A percentile compares a stretch with the other conserved stretches of the same genome.
Conservation (phyloP, 2,329 filamentous ascomycete species). For the Metarhizium album region DNA sequence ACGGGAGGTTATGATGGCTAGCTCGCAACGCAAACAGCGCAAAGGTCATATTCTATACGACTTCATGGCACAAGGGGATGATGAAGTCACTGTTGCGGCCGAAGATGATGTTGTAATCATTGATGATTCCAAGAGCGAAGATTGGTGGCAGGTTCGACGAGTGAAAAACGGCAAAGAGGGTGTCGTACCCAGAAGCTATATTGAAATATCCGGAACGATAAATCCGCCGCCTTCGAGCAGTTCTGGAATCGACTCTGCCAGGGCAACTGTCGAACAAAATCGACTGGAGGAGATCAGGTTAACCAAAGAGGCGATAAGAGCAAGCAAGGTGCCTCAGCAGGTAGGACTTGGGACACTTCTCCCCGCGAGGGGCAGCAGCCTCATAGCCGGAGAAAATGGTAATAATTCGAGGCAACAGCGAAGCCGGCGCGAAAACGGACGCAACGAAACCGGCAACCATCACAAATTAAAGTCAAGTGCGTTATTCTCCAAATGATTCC, state of each 20-base stretch:
- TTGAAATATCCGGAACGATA: constrained; percentile 70
- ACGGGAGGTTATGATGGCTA: constrained; percentile 75
- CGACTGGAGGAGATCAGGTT: constrained; percentile 71
- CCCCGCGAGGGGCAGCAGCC: constrained; percentile 70
- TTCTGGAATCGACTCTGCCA: constrained; percentile 38
- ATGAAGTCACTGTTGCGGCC: constrained; percentile 84
- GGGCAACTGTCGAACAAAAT: constrained; percentile 66
- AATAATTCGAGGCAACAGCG: constrained; percentile 62
- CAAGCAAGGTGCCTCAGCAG: constrained; percentile 45
- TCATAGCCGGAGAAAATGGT: constrained; percentile 55
- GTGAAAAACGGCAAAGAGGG: constrained; percentile 90
- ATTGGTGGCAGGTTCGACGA: constrained; percentile 95
- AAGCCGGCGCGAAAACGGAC: constrained; percentile 57
- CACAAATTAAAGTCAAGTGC: constrained; percentile 61
- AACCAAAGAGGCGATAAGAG: constrained; percentile 66
- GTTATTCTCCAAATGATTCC: constrained; percentile 17
- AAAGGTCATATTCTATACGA: constrained; percentile 86
- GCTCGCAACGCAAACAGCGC: constrained; percentile 58
- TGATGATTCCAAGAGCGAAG: constrained; percentile 85
- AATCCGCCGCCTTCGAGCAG: constrained; percentile 33
- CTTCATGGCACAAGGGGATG: constrained; percentile 91
- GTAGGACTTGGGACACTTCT: constrained; percentile 70
- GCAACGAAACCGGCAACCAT: constrained; percentile 41
- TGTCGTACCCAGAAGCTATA: constrained; percentile 92
- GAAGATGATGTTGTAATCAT: constrained; percentile 87